Evolutionary conservation across 2,329 filamentous ascomycete species (phyloP).

Genomic region (Knoxdaviesia proteae): DNA sequence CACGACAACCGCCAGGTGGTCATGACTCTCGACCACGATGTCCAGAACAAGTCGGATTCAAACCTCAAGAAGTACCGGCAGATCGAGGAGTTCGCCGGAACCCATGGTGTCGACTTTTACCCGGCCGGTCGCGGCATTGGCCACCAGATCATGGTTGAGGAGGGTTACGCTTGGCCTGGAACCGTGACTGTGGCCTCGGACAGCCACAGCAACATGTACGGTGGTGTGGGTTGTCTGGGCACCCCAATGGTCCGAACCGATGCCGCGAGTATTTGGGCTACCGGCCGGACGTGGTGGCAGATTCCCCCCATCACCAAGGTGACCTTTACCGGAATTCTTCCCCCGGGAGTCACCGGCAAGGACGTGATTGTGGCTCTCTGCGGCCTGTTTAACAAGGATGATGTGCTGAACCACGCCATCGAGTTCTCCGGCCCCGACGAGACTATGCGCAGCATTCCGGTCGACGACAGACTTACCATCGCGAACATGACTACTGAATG

Average conservation of each 20-base stretch:
- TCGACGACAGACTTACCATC: slow-evolving; percentile 57
- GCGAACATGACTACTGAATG: slow-evolving; percentile 70
- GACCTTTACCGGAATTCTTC: slow-evolving; percentile 54
- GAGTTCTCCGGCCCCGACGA: slow-evolving; percentile 70
- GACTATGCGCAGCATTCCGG: slow-evolving; percentile 49
- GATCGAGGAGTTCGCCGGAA: slow-evolving; percentile 63
- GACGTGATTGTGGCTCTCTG: slow-evolving; percentile 85
- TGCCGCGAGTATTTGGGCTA: slow-evolving; percentile 70
- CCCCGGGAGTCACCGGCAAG: slow-evolving; percentile 69
- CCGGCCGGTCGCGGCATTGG: slow-evolving; percentile 64
- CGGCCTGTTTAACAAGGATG: slow-evolving; percentile 65
- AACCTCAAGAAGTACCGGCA: slow-evolving; percentile 68
- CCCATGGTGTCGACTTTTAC: slow-evolving; percentile 61
- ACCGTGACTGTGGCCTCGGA: slow-evolving; percentile 65
- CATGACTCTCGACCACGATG: slow-evolving; percentile 68
- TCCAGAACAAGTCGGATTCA: slow-evolving; percentile 58
- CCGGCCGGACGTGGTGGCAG: slow-evolving; percentile 70
- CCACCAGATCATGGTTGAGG: slow-evolving; percentile 83
- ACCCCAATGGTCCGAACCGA: slow-evolving; percentile 75
- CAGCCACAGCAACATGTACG: slow-evolving; percentile 66
- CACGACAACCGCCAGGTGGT: slow-evolving; percentile 24
- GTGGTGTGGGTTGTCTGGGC: slow-evolving; percentile 55
- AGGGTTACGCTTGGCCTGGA: slow-evolving; percentile 65
- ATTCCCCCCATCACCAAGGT: slow-evolving; percentile 68
- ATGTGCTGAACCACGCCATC: slow-evolving; percentile 78